phyloP scores from a whole-genome alignment of 345 rosid genomes.

The Firmiana major region DNA sequence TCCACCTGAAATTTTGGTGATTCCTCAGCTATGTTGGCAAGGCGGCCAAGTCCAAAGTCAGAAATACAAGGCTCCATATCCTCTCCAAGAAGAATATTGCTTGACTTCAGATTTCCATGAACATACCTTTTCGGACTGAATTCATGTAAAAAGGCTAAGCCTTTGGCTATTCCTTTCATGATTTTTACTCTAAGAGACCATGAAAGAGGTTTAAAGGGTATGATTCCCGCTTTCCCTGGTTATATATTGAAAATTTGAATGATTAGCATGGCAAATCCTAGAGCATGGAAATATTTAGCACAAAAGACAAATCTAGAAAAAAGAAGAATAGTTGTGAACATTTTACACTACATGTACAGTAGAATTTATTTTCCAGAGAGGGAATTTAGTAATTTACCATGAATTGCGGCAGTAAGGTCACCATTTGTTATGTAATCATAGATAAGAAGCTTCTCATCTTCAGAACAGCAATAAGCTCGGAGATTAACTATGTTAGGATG shows the following conservation, averaged over 20 bases:
- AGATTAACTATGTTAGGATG: constrained; percentile 78
- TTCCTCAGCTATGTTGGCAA: constrained; percentile 51
- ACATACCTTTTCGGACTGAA: constrained; percentile 71
- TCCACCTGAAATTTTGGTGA: constrained; percentile 32
- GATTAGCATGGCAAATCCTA: neutral
- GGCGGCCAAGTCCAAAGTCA: constrained; percentile 76
- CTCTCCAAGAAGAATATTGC: constrained; percentile 72
- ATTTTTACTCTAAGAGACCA: constrained; percentile 67
- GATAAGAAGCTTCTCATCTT: constrained; percentile 78
- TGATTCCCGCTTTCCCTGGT: constrained; percentile 62
- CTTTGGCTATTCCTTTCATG: constrained; percentile 74
- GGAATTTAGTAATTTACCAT: constrained; percentile 40
- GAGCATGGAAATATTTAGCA: neutral
- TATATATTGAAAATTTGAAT: neutral
- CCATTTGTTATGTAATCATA: constrained; percentile 76
- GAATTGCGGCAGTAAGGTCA: constrained; percentile 73
- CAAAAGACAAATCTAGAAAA: neutral
- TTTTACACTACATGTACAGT: neutral
- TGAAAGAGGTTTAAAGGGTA: constrained; percentile 49
- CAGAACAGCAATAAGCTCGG: constrained; percentile 89
- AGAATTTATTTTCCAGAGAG: neutral
- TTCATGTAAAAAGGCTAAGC: constrained; percentile 71
- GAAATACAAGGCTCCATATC: constrained; percentile 69
- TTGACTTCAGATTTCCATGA: constrained; percentile 80
- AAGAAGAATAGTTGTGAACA: neutral